Evolutionary conservation across 306 rosid genomes (phyloP).

Genomic region (Begonia peltatifolia): DNA sequence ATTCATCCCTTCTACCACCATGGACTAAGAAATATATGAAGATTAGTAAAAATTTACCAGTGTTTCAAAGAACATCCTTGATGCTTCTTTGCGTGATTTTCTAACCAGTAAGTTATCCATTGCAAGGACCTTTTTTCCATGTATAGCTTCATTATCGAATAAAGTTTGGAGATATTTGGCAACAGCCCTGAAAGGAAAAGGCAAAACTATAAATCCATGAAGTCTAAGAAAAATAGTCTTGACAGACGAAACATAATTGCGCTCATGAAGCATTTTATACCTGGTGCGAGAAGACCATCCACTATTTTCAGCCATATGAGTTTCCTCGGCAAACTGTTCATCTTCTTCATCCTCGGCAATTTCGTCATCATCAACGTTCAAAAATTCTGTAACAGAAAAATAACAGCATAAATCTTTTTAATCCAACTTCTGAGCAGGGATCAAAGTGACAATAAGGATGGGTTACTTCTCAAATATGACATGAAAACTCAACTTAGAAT

Average conservation of each 20-base stretch:
- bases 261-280: constrained; percentile 15
- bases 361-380: constrained; percentile 84
- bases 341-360: constrained; percentile 36
- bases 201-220: too few relatives aligned
- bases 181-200: constrained; percentile 50
- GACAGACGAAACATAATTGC: too few relatives aligned
- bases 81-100: constrained; percentile 66
- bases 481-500: too few relatives aligned
- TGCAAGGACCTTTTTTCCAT: constrained; percentile 48
- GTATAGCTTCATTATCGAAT: constrained; percentile 63
- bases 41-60: constrained; percentile 36
- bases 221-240: too few relatives aligned
- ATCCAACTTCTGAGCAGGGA: too few relatives aligned
- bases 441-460: too few relatives aligned
- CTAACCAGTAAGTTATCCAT: constrained; percentile 58
- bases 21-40: not conserved
- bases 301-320: constrained; percentile 51
- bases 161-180: constrained; percentile 83
- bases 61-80: constrained; percentile 69
- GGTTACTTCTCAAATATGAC: too few relatives aligned
- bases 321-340: constrained; percentile 44
- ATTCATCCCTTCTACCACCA: not conserved
- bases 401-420: not conserved
- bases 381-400: constrained; percentile 42
- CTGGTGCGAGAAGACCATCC: constrained; percentile 99